These are phyloP conservation scores for Triticum timopheevii DNA, from an alignment of 176 grass and related monocot species.

Conservation along the genomic window DNA sequence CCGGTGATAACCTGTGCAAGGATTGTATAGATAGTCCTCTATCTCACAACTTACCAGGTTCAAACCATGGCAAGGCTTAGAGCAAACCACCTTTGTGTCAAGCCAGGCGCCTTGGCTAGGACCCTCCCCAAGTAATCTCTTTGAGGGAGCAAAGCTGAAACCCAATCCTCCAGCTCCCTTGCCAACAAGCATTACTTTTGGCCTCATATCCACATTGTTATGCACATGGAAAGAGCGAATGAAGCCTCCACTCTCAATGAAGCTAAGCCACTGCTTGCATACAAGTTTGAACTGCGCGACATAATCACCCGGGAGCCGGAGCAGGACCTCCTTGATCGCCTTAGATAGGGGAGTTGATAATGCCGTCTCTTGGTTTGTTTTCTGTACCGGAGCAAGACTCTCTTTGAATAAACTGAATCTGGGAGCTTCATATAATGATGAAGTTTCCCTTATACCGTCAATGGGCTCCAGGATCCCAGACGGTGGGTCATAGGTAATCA, in stretches of 20 bases:
- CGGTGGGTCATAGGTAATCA: background rate
- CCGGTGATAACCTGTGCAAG: background rate
- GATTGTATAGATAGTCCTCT: slow-evolving; percentile 31
- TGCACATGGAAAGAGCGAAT: background rate
- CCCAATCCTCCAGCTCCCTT: background rate
- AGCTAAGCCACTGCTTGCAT: background rate
- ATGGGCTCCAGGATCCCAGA: background rate
- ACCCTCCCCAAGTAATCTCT: background rate
- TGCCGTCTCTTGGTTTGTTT: slow-evolving; percentile 2
- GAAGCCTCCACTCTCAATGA: slow-evolving; percentile 12
- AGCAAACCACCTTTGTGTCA: background rate
- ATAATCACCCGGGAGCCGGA: background rate
- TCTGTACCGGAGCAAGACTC: background rate
- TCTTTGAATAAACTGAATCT: background rate
- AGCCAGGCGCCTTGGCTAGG: background rate
- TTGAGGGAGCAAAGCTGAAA: background rate
- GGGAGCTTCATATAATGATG: background rate
- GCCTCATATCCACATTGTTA: background rate
- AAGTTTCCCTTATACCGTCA: background rate
- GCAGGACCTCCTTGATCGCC: background rate
- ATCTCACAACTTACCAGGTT: slow-evolving; percentile 21
- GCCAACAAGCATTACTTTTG: background rate
- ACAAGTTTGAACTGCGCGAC: background rate
- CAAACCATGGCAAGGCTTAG: slow-evolving; percentile 36
- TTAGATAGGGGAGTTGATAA: background rate